Base-by-base conservation (phyloP, 148 eudicot species). In the Euryodendron excelsum region DNA sequence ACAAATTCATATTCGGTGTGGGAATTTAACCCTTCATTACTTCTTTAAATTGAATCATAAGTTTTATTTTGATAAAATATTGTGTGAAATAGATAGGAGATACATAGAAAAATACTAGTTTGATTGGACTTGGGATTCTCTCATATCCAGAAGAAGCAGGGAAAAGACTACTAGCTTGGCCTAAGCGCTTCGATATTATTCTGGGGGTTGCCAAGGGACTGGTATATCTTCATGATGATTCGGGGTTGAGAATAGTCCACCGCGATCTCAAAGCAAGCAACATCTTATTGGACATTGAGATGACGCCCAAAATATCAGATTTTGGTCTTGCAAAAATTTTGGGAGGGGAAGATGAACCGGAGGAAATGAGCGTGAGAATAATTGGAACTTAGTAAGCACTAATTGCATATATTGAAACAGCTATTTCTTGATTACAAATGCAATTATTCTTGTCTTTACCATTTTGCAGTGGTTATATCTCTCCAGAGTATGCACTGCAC, bases 1-100 rank as follows among this genome's bases (percentile, higher is more conserved):
- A 90, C 72, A 61, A 62, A 13, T 77, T 88, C 75, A 88, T 90
- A 48, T 80, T 80, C 65, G 82, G 82, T 80, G 30, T 31, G 79
- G 39, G 30, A 21, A 28, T 33, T 59, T 31, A 50, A 17, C 63
- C 36, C 61, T 41, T 53, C n/a, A 20, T 13, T 27, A 37, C 17
- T 28, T 73, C 23, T 71, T 10, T 60, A 52, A 6, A 78, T 50
- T 23, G 44, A 5, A 18, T 66, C 13, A 36, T 23, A 25, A 66
- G 8, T 41, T 9, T 37, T 9, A 36, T 66, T 66, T 36, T 10
- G 27, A 23, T 8, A 18, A 41, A 41, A 41, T n/a, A n/a, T n/a
- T n/a, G n/a, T n/a, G 45, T 18, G 20, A 13, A 48, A 48, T 2
- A 48, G 15, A 48, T 8, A 48, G 53, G 17, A 48, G 11, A 10